Percentiles rank a stretch among this genome's conserved stretches.
phyloP scores from a whole-genome alignment of 176 grass and related monocot species.

The Areca catechu region DNA sequence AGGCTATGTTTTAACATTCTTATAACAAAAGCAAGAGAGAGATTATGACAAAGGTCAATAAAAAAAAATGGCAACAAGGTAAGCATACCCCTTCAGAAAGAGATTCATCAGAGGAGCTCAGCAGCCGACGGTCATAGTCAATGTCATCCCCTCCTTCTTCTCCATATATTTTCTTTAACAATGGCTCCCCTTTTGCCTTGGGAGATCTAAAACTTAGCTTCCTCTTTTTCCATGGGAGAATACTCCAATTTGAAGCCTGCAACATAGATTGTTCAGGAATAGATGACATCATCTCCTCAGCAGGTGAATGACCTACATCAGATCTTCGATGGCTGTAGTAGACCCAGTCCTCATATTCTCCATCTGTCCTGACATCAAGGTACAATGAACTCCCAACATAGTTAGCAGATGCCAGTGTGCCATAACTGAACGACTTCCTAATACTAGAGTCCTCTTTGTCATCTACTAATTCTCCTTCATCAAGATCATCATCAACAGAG shows the following conservation, averaged over 20 bases:
- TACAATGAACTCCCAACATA: conserved; percentile 43
- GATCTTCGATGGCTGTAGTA: conserved; percentile 76
- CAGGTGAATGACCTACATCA: conserved; percentile 46
- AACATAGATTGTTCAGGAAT: conserved; percentile 28
- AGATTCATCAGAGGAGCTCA: conserved; percentile 68
- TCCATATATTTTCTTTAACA: conserved; percentile 74
- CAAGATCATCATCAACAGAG: conserved; percentile 54
- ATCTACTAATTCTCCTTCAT: not conserved
- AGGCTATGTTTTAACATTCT: too few relatives aligned
- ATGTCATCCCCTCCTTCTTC: conserved; percentile 99
- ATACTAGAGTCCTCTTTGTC: conserved; percentile 22
- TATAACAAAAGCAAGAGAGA: too few relatives aligned
- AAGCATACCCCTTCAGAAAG: conserved; percentile 36
- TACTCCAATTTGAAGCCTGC: conserved; percentile 37
- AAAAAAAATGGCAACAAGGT: conserved; percentile 1
- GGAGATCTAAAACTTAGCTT: conserved; percentile 39
- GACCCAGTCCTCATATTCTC: conserved; percentile 70
- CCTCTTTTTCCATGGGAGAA: conserved; percentile 88
- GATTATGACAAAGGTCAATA: too few relatives aligned
- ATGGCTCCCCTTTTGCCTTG: conserved; percentile 85
- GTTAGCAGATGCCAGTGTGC: conserved; percentile 65
- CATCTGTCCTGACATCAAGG: conserved; percentile 47
- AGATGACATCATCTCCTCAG: conserved; percentile 30
- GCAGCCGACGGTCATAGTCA: conserved; percentile 67
- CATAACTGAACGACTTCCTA: conserved; percentile 93